phyloP scores from a whole-genome alignment of 2,329 filamentous ascomycete species.

The Nemania serpens region DNA sequence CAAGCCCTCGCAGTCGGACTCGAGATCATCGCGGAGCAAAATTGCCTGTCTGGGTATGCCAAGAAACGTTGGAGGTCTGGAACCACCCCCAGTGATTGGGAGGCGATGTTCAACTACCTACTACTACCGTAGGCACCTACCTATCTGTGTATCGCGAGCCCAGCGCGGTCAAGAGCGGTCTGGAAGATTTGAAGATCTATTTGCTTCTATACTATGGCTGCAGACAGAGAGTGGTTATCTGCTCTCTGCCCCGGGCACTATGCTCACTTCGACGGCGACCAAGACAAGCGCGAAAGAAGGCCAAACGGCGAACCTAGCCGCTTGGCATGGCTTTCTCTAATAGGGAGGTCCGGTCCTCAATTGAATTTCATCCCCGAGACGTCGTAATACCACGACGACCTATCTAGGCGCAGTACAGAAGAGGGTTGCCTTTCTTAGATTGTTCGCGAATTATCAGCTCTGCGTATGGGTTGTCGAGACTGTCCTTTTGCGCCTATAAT shows the following conservation, averaged over 20 bases:
- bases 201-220: too few relatives aligned
- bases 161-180: background rate
- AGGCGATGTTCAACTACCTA: background rate
- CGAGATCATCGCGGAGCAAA: conserved; percentile 14
- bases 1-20: background rate
- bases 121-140: too few relatives aligned
- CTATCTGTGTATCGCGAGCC: background rate
- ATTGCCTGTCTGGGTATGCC: conserved; percentile 19
- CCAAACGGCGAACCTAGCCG: conserved; percentile 6
- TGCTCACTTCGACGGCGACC: background rate
- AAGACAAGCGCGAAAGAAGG: conserved; percentile 8
- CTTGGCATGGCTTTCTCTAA: conserved; percentile 19
- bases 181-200: background rate
- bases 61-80: conserved; percentile 20
- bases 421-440: too few relatives aligned
- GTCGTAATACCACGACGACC: background rate
- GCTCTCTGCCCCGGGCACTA: too few relatives aligned
- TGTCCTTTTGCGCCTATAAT: too few relatives aligned
- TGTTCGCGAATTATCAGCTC: background rate
- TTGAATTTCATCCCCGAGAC: conserved; percentile 7
- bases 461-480: too few relatives aligned
- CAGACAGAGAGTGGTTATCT: too few relatives aligned
- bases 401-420: background rate
- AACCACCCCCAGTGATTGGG: background rate
- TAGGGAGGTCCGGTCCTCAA: conserved; percentile 21